These are phyloP conservation scores for Ceratocystis diversiconidia DNA, from an alignment of 2,329 filamentous ascomycete genomes.

Conservation along the genomic window DNA sequence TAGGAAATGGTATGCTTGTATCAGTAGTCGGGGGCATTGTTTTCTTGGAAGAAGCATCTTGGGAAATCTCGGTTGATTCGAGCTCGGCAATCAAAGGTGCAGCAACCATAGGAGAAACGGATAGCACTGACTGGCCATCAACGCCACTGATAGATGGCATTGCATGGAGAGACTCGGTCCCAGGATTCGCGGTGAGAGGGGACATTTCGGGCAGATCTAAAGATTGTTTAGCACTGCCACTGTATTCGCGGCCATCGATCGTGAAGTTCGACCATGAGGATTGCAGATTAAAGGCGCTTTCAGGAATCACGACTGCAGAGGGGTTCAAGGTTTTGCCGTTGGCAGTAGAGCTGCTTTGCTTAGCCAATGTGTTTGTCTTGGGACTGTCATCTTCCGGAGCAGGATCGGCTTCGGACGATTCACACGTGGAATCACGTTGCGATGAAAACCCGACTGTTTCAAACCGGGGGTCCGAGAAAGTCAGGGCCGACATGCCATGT, in stretches of 20 bases:
- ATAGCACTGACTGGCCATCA: not conserved
- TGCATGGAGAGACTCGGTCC: not conserved
- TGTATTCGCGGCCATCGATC: constrained; percentile 35
- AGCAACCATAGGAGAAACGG: not conserved
- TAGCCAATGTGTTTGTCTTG: not conserved
- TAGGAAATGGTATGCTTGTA: constrained; percentile 26
- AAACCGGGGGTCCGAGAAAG: not conserved
- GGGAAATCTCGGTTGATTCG: not conserved
- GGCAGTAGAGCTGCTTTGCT: constrained; percentile 25
- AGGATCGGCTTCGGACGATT: constrained; percentile 27
- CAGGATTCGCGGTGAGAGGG: constrained; percentile 16
- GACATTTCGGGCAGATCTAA: constrained; percentile 17
- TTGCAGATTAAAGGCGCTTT: constrained; percentile 38
- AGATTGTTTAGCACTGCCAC: constrained; percentile 10
- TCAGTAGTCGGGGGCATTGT: not conserved
- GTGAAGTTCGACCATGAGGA: constrained; percentile 49
- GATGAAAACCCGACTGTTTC: constrained; percentile 22
- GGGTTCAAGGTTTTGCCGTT: constrained; percentile 33
- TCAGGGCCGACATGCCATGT: constrained; percentile 17
- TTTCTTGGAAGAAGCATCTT: not conserved
- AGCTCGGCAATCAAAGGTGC: not conserved
- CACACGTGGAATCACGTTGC: constrained; percentile 29
- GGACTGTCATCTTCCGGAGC: constrained; percentile 21
- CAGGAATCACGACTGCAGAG: constrained; percentile 31
- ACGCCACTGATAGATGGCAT: not conserved